These are phyloP conservation scores for Colletotrichum sansevieriae DNA, from an alignment of 2,329 filamentous ascomycete genomes.

Conservation along the genomic window DNA sequence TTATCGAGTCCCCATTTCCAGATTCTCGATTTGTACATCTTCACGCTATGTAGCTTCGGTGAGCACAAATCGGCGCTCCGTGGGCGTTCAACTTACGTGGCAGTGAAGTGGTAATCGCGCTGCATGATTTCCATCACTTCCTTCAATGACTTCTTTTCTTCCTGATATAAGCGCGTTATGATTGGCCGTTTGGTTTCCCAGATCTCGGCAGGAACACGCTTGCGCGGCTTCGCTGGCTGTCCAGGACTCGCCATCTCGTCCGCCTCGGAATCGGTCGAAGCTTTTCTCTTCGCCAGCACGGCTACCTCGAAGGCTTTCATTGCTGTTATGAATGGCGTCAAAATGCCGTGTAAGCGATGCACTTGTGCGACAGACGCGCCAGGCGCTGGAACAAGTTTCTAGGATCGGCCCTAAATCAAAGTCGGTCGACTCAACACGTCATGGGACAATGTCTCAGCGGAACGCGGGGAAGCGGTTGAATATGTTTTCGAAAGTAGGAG, in stretches of 20 bases:
- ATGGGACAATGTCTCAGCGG: background rate
- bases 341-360: background rate
- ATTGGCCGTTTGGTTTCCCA: slow-evolving; percentile 53
- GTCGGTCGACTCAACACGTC: slow-evolving; percentile 7
- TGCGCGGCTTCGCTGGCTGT: slow-evolving; percentile 41
- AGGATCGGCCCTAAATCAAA: slow-evolving; percentile 3
- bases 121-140: slow-evolving; percentile 57
- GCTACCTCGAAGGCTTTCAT: slow-evolving; percentile 21
- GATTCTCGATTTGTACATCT: slow-evolving; percentile 60
- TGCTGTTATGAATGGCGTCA: background rate
- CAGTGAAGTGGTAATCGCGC: slow-evolving; percentile 53
- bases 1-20: slow-evolving; percentile 58
- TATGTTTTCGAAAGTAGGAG: slow-evolving; percentile 31
- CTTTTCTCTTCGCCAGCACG: slow-evolving; percentile 43
- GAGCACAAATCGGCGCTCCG: slow-evolving; percentile 5
- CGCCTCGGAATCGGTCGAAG: slow-evolving; percentile 47
- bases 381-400: background rate
- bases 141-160: slow-evolving; percentile 56
- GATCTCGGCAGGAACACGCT: slow-evolving; percentile 50
- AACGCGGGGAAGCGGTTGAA: slow-evolving; percentile 33
- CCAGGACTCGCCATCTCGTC: slow-evolving; percentile 46
- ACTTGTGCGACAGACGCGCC: background rate
- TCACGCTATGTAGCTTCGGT: slow-evolving; percentile 48
- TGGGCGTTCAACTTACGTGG: slow-evolving; percentile 51
- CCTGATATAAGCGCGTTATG: slow-evolving; percentile 56